Evolutionary conservation across 1,284 basidiomycete genomes (phyloP).

Genomic region (Anthracocystis panici-leucophaei): DNA sequence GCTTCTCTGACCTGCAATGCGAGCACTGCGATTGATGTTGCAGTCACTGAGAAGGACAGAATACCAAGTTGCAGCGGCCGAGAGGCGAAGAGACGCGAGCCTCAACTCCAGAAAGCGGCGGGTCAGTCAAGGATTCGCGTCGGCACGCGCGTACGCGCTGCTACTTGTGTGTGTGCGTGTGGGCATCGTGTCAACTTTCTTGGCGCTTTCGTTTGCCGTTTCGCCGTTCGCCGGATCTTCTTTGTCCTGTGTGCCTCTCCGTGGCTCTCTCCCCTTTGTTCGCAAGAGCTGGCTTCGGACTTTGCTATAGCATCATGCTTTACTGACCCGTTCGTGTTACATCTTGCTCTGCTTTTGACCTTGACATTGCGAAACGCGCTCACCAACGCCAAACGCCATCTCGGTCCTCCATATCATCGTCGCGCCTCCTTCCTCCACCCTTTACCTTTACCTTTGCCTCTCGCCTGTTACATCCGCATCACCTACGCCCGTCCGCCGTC

Average conservation of each 20-base stretch:
- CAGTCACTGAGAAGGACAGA: too few relatives aligned
- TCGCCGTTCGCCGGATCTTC: neutral
- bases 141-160: neutral
- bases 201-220: slow-evolving; percentile 1
- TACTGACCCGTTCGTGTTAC: slow-evolving; percentile 3
- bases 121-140: neutral
- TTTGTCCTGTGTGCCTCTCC: neutral
- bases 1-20: too few relatives aligned
- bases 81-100: too few relatives aligned
- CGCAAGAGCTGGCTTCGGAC: neutral
- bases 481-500: neutral
- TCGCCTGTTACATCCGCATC: slow-evolving; percentile 3
- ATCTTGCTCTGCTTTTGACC: slow-evolving; percentile 1
- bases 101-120: too few relatives aligned
- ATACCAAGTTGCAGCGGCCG: too few relatives aligned
- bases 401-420: slow-evolving; percentile 5
- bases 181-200: neutral
- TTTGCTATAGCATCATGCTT: neutral
- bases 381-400: slow-evolving; percentile 22
- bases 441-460: neutral
- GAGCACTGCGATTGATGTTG: too few relatives aligned
- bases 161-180: neutral
- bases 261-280: neutral
- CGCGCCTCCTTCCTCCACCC: slow-evolving; percentile 22
- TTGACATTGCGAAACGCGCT: slow-evolving; percentile 16